phyloP scores from a whole-genome alignment of 805 yeast species.

The Candida insectalens region DNA sequence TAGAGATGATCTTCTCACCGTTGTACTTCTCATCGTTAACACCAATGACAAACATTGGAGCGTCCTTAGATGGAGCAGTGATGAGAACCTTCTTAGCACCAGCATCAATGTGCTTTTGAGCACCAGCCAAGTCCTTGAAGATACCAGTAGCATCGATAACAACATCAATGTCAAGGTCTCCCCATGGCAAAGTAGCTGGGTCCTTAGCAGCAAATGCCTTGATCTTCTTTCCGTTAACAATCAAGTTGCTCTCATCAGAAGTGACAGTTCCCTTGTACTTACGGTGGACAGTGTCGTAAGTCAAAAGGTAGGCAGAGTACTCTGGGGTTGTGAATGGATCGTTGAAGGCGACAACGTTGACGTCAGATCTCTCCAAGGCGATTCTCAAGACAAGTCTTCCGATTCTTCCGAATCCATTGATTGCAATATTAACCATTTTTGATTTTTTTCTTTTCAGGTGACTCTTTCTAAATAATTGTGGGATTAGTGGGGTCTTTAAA shows the following conservation, averaged over 20 bases:
- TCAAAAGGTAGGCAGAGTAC: conserved; percentile 92
- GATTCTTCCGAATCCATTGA: conserved; percentile 92
- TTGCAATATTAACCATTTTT: conserved; percentile 64
- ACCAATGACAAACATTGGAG: conserved; percentile 93
- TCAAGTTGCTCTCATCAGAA: conserved; percentile 43
- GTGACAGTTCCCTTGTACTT: conserved; percentile 67
- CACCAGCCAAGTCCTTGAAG: conserved; percentile 75
- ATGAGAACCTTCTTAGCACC: conserved; percentile 94
- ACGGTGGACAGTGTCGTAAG: conserved; percentile 92
- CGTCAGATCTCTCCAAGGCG: conserved; percentile 64
- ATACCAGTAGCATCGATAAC: conserved; percentile 94
- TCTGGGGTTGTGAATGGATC: conserved; percentile 87
- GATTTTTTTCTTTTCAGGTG: conserved; percentile 21
- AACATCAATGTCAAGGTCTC: conserved; percentile 68
- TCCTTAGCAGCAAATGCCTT: conserved; percentile 71
- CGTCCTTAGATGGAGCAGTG: conserved; percentile 90
- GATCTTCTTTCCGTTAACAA: conserved; percentile 63
- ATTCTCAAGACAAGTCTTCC: conserved; percentile 85
- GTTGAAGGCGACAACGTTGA: conserved; percentile 79
- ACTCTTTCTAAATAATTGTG: conserved; percentile 1
- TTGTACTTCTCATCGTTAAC: conserved; percentile 78
- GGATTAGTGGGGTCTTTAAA: no score
- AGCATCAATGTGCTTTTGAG: conserved; percentile 74
- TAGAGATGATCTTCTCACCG: conserved; percentile 70
- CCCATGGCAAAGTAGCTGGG: conserved; percentile 88